Base-by-base conservation (phyloP, 2,329 filamentous ascomycete species). In the Claviceps sp. region DNA sequence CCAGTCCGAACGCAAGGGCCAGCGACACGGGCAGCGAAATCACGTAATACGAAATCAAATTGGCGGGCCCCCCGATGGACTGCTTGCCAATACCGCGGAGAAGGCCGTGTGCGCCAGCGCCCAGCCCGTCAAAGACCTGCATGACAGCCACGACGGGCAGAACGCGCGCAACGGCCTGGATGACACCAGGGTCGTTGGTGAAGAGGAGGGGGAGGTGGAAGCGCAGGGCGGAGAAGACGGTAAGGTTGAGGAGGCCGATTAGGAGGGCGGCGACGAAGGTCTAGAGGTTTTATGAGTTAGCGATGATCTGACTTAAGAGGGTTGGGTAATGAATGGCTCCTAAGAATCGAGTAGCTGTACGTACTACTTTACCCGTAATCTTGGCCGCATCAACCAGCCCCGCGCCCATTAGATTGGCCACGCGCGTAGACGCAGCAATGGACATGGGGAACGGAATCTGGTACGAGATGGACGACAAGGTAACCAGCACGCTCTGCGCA, bases 361-460 rank as follows among this genome's bases (percentile, higher is more conserved):
- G 60, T 62, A 77, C 83, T 52, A 95, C 89, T 66, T 79, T 83
- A n/a, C 85, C 86, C 0, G 85, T 85, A 3, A 80, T 85, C 63
- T 83, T 88, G 16, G 90, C 90, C 0, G 90, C 86, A 45, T 83
- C 82, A 2, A 87, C 82, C 11, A 96, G 75, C 1, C 83, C 85
- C 0, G 91, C 90, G 8, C 91, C 93, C 55, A 97, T 94, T 37
- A 97, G 71, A 60, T 96, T 97, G 17, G 90, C 91, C 14, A 96
- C 81, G 1, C 91, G 83, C 0, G 91, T 97, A 13, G 85, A 91
- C 0, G 85, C 82, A 2, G 91, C 90, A 53, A 97, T 91, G 36
- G 85, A 87, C 54, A 96, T 79, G 0, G 91, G 87, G 70, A 97
- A 97, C 0, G 91, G 89, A 47, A 97, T 83, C 66, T 95, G 88